Evolutionary conservation across 768 basidiomycete genomes (phyloP), one percentile per base, ranked within the genome.

Genomic region (Mycena amicta): DNA sequence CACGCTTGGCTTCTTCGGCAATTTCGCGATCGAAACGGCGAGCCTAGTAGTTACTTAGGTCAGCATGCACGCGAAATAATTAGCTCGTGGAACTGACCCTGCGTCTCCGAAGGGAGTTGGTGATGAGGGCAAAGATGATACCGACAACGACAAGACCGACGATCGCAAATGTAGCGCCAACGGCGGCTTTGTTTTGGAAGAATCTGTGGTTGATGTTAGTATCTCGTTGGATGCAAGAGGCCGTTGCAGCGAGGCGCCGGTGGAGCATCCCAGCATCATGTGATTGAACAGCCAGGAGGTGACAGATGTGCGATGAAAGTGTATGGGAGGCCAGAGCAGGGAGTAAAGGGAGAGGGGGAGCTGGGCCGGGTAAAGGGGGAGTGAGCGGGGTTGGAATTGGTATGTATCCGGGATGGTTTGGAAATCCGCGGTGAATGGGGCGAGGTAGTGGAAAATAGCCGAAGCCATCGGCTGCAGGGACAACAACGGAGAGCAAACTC

Each of bases 1-100:
- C 69, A 3, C 72, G 73, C 0, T 77, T 80, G 0, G 83, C 83
- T 37, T 77, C 83, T 52, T 80, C 77, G 6, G 81, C 81, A 46
- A 84, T 81, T 41, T 85, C 83, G 33, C 73, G 73, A 66, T 84
- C 83, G 54, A 85, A 79, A 51, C 77, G 74, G 56, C 69, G 61
- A 1, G 79, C 80, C 16, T 82, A 79, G 20, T 4, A 30, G 29
- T 20, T 31, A 26, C 18, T n/a, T 22, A 5, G 20, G 37, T 8
- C 41, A 49, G 4, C 11, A 13, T 27, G 6, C 4, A n/a, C 5
- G 25, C 5, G 15, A 3, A n/a, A n/a, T n/a, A n/a, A n/a, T n/a
- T 16, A 37, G 47, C 3, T 30, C 37, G 30, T 18, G 27, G 3
- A 53, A 55, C 55, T 26, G 3, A 56, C 62, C 59, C 53, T 46